Conservation (phyloP, 495 filamentous ascomycete species). For the Annulohypoxylon nitens region DNA sequence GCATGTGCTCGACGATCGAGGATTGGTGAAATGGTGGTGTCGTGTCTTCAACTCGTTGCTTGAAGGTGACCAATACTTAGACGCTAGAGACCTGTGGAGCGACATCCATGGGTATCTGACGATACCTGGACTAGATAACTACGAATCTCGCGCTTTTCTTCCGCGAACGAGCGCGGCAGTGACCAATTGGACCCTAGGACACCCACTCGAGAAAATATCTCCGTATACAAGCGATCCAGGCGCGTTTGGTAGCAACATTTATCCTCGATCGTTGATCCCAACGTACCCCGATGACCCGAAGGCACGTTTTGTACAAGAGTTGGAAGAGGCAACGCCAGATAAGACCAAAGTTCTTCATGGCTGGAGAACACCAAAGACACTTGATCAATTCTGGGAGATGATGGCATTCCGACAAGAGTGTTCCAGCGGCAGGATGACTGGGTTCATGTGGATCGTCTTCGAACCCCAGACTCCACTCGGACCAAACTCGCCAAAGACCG, state of each 20-base stretch:
- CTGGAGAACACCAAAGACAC: conserved; percentile 84
- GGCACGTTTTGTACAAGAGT: conserved; percentile 86
- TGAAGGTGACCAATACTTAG: conserved; percentile 56
- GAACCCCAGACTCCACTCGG: conserved; percentile 55
- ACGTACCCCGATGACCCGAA: conserved; percentile 97
- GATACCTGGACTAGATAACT: conserved; percentile 84
- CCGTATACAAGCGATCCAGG: conserved; percentile 71
- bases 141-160: conserved; percentile 76
- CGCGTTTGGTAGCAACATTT: conserved; percentile 59
- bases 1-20: conserved; percentile 92
- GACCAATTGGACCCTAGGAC: conserved; percentile 65
- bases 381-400: conserved; percentile 98
- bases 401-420: conserved; percentile 98
- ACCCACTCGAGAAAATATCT: conserved; percentile 71
- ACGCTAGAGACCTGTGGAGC: conserved; percentile 50
- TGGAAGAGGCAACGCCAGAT: conserved; percentile 81
- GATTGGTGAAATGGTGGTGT: conserved; percentile 96
- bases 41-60: conserved; percentile 82
- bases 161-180: conserved; percentile 59
- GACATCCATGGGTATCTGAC: conserved; percentile 79
- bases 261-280: conserved; percentile 88
- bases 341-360: conserved; percentile 60
- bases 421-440: conserved; percentile 87
- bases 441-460: conserved; percentile 94
- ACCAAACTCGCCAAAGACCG: conserved; percentile 1